Evolutionary conservation across 768 basidiomycete genomes (phyloP).

Genomic region (button mushroom (Agaricus bisporus)): DNA sequence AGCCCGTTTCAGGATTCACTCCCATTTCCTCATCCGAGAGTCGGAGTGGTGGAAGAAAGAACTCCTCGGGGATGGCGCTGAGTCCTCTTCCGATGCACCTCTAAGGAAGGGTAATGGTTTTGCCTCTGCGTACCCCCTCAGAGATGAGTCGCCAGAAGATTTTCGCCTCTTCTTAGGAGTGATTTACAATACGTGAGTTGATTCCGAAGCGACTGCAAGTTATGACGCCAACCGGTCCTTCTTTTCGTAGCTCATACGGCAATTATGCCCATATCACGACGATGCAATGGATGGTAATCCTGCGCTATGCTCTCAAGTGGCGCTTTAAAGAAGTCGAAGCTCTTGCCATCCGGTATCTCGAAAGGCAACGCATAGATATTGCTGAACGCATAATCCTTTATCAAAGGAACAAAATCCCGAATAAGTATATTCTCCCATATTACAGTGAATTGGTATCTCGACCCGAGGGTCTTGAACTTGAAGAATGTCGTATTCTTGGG

Average conservation of each 20-base stretch:
- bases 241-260: constrained; percentile 41
- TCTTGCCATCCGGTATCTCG: constrained; percentile 40
- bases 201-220: constrained; percentile 8
- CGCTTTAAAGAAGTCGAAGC: constrained; percentile 47
- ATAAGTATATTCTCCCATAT: constrained; percentile 41
- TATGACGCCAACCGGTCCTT: background rate
- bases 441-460: constrained; percentile 50
- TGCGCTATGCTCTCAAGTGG: constrained; percentile 54
- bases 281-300: constrained; percentile 52
- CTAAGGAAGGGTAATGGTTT: constrained; percentile 26
- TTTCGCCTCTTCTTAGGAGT: constrained; percentile 55
- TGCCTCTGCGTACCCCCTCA: constrained; percentile 29
- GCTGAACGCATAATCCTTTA: constrained; percentile 41
- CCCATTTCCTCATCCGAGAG: constrained; percentile 48
- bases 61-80: constrained; percentile 19
- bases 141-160: constrained; percentile 34
- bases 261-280: constrained; percentile 39
- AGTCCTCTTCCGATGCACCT: constrained; percentile 22
- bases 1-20: constrained; percentile 42
- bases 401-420: constrained; percentile 42
- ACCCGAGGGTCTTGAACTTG: constrained; percentile 40
- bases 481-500: constrained; percentile 52
- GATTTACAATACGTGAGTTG: constrained; percentile 55
- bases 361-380: constrained; percentile 10
- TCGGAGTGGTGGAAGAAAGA: constrained; percentile 35